Percentiles rank a stretch among this genome's conserved stretches.
Conservation (phyloP, 352 stramenopile species). For the Phytopythium litorale region DNA sequence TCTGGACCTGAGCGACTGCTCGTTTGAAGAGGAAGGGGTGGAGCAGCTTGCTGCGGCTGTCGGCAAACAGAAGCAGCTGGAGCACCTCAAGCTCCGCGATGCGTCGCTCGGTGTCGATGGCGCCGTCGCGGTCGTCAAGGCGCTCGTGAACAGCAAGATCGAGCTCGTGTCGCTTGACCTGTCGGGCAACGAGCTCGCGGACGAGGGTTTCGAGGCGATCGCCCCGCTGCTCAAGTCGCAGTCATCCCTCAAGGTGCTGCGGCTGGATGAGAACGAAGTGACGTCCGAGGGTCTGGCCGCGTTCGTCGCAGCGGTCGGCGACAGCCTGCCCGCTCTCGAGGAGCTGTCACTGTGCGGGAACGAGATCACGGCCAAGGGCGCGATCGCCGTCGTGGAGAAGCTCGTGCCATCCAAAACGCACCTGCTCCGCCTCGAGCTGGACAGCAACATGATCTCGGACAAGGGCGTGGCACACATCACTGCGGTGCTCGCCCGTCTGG, state of each 20-base stretch:
- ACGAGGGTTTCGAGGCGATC: slow-evolving; percentile 64
- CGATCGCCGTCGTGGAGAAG: slow-evolving; percentile 47
- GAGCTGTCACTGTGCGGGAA: slow-evolving; percentile 66
- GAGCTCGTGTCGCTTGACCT: slow-evolving; percentile 82
- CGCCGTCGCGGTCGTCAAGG: slow-evolving; percentile 58
- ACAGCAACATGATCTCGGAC: slow-evolving; percentile 76
- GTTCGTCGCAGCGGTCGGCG: slow-evolving; percentile 24
- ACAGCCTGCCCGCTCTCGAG: slow-evolving; percentile 32
- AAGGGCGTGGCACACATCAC: slow-evolving; percentile 48
- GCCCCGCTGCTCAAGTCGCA: slow-evolving; percentile 55
- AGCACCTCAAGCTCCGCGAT: slow-evolving; percentile 86
- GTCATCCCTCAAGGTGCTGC: slow-evolving; percentile 48
- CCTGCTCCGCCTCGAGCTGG: slow-evolving; percentile 49
- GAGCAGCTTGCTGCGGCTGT: slow-evolving; percentile 72
- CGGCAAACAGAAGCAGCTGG: slow-evolving; percentile 54
- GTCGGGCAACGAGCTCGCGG: slow-evolving; percentile 86
- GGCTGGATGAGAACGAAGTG: slow-evolving; percentile 82
- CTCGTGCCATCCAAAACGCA: slow-evolving; percentile 38
- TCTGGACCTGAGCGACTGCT: slow-evolving; percentile 93
- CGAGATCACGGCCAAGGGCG: slow-evolving; percentile 73
- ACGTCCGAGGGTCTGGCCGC: slow-evolving; percentile 49
- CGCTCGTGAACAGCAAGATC: slow-evolving; percentile 57
- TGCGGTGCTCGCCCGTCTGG: slow-evolving; percentile 32
- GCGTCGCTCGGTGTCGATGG: slow-evolving; percentile 84
- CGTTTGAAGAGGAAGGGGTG: slow-evolving; percentile 77